Conservation (phyloP, 2,329 filamentous ascomycete species). For the Cercospora berteroae region DNA sequence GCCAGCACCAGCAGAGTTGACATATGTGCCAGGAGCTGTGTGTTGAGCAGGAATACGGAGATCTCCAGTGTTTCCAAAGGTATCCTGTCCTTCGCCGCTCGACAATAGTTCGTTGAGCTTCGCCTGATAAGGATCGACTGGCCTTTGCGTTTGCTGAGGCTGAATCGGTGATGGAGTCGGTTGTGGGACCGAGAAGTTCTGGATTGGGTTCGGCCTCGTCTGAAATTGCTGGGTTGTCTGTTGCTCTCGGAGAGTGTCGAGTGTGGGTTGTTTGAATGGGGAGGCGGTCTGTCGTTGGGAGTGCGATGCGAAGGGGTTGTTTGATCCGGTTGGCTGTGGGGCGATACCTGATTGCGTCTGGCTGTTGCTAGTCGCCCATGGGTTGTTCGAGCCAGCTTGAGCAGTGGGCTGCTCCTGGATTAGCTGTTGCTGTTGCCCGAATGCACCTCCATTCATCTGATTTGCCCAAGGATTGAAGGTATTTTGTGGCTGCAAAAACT, state of each 20-base stretch:
- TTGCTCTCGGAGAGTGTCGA: conserved; percentile 78
- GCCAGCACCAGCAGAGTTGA: conserved; percentile 90
- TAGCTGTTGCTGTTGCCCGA: conserved; percentile 54
- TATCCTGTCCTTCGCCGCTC: conserved; percentile 89
- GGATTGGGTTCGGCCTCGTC: conserved; percentile 50
- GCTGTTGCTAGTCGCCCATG: conserved; percentile 67
- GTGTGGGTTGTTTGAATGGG: conserved; percentile 63
- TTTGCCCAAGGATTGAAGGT: conserved; percentile 54
- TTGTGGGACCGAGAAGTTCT: conserved; percentile 47
- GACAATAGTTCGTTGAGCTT: conserved; percentile 84
- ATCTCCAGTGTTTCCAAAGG: conserved; percentile 95
- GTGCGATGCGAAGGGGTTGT: conserved; percentile 90
- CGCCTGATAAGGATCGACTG: conserved; percentile 59
- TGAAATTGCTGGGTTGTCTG: conserved; percentile 67
- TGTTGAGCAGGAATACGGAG: conserved; percentile 94
- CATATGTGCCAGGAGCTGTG: conserved; percentile 90
- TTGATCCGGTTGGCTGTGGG: conserved; percentile 87
- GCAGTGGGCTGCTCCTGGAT: conserved; percentile 59
- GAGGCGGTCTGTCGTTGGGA: conserved; percentile 54
- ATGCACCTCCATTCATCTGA: conserved; percentile 56
- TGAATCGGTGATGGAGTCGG: conserved; percentile 36
- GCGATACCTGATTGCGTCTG: conserved; percentile 63
- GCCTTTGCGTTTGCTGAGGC: conserved; percentile 50
- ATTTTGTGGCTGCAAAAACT: conserved; percentile 57
- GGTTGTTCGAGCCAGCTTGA: conserved; percentile 87